A percentile compares a stretch with the other conserved stretches of the same genome.
Conservation (phyloP, 805 yeast species). For the Wickerhamomyces chaumierensis region DNA sequence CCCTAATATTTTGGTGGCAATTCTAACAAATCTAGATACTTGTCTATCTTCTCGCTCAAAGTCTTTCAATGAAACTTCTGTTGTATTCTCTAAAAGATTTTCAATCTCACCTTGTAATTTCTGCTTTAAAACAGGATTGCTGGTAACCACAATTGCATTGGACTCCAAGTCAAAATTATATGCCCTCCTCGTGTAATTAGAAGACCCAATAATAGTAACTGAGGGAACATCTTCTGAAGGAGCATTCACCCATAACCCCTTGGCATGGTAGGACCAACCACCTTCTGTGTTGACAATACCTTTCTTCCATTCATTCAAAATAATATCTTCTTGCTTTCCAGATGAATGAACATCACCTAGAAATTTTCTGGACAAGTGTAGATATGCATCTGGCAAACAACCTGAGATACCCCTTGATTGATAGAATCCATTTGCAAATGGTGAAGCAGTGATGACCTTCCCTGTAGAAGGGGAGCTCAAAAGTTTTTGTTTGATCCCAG, state of each 20-base stretch:
- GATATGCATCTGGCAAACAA: slow-evolving; percentile 78
- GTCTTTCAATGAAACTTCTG: slow-evolving; percentile 43
- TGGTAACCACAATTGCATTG: slow-evolving; percentile 71
- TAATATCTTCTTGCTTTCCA: slow-evolving; percentile 34
- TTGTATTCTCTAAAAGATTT: slow-evolving; percentile 43
- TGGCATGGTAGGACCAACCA: slow-evolving; percentile 98
- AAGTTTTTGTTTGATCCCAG: slow-evolving; percentile 52
- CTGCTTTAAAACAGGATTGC: slow-evolving; percentile 43
- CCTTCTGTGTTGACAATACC: slow-evolving; percentile 71
- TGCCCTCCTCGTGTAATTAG: slow-evolving; percentile 87
- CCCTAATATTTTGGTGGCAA: slow-evolving; percentile 56
- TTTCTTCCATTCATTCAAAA: slow-evolving; percentile 72
- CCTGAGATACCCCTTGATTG: slow-evolving; percentile 73
- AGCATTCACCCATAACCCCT: slow-evolving; percentile 76
- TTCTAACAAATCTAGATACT: slow-evolving; percentile 49
- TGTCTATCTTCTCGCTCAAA: slow-evolving; percentile 52
- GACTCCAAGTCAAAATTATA: slow-evolving; percentile 82
- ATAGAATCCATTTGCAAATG: slow-evolving; percentile 89
- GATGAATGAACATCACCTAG: slow-evolving; percentile 35
- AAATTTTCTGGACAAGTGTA: slow-evolving; percentile 62
- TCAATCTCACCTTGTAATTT: slow-evolving; percentile 54
- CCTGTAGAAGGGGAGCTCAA: slow-evolving; percentile 51
- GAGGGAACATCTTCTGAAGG: slow-evolving; percentile 52
- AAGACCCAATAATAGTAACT: slow-evolving; percentile 79
- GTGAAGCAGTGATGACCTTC: slow-evolving; percentile 79